Conservation (phyloP, 2,329 filamentous ascomycete genomes). For the Neofusicoccum laricinum region DNA sequence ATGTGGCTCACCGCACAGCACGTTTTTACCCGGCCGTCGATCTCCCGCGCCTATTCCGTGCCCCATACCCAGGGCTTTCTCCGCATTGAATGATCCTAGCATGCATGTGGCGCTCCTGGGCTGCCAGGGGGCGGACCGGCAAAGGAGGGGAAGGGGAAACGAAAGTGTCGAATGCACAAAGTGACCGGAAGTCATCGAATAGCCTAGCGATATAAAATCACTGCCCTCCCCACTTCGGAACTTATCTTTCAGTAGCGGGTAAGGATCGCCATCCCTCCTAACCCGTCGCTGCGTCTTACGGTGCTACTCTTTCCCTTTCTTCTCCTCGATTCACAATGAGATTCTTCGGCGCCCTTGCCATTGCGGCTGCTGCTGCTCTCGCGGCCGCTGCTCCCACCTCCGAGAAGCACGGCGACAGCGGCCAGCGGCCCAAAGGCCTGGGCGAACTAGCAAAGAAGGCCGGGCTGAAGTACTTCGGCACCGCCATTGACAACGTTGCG, state of each 20-base stretch:
- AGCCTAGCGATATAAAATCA: neutral
- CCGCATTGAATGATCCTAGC: neutral
- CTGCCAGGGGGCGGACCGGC: neutral
- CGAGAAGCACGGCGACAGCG: neutral
- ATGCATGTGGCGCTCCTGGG: neutral
- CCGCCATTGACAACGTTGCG: slow-evolving; percentile 58
- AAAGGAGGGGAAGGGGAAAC: neutral
- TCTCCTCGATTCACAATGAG: slow-evolving; percentile 25
- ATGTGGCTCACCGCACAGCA: neutral
- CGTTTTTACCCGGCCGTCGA: slow-evolving; percentile 2
- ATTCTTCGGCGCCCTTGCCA: slow-evolving; percentile 18
- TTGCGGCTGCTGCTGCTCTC: slow-evolving; percentile 20
- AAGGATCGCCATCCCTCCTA: neutral
- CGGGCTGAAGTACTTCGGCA: slow-evolving; percentile 55
- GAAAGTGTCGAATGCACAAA: neutral
- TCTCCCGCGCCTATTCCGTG: neutral
- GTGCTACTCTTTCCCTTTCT: neutral
- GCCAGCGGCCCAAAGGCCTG: slow-evolving; percentile 31
- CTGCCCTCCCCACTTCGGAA: neutral
- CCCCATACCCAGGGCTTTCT: neutral
- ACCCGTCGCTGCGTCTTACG: too few relatives aligned
- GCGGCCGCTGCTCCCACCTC: slow-evolving; percentile 23
- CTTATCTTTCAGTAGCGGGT: neutral
- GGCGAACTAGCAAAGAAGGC: slow-evolving; percentile 55
- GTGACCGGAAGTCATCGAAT: neutral